phyloP scores from a whole-genome alignment of 371 early-diverging fungal species.

The Synchytrium microbalum region DNA sequence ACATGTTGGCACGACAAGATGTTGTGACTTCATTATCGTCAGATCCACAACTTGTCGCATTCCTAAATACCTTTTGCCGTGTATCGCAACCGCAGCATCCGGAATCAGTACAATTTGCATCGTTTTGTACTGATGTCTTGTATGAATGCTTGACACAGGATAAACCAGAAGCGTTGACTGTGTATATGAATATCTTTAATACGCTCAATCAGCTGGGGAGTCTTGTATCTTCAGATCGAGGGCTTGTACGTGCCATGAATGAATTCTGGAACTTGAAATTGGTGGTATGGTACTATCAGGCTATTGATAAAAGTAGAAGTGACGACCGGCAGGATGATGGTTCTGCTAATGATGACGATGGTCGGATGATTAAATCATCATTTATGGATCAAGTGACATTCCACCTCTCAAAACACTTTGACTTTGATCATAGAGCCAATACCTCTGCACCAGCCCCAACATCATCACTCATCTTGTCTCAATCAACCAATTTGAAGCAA shows the following conservation, averaged over 20 bases:
- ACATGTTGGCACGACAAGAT: constrained; percentile 7
- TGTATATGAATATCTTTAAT: constrained; percentile 19
- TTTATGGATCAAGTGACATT: not conserved
- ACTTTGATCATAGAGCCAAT: not conserved
- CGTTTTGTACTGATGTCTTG: constrained; percentile 15
- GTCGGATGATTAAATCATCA: not conserved
- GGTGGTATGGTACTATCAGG: not conserved
- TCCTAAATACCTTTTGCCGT: constrained; percentile 23
- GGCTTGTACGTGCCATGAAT: not conserved
- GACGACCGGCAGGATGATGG: not conserved
- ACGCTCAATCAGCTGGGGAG: not conserved
- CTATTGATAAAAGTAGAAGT: not conserved
- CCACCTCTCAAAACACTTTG: not conserved
- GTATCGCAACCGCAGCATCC: not conserved
- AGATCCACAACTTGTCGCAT: constrained; percentile 23
- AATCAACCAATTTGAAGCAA: not conserved
- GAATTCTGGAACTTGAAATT: not conserved
- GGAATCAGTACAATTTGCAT: not conserved
- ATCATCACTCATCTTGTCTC: not conserved
- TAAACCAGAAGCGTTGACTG: constrained; percentile 18
- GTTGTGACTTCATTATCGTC: constrained; percentile 21
- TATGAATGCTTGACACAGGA: constrained; percentile 27
- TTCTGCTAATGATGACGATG: not conserved
- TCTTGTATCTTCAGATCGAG: not conserved
- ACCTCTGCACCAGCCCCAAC: not conserved